A percentile compares a stretch with the other conserved stretches of the same genome.
Evolutionary conservation across 805 yeast genomes (phyloP).

Genomic region (Myxozyma udenii): DNA sequence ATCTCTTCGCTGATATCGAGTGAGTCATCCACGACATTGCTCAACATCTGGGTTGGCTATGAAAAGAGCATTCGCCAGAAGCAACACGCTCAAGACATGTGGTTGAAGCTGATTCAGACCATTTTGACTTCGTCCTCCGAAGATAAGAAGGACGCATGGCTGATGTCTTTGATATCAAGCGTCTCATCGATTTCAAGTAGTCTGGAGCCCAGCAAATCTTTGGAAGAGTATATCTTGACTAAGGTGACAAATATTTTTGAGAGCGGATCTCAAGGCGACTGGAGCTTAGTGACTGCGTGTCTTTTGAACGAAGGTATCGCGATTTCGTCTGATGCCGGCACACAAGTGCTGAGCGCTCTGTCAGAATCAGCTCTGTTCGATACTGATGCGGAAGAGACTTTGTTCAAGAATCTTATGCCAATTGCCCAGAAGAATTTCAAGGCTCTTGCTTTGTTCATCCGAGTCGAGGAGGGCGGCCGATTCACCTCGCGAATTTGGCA

Average conservation of each 20-base stretch:
- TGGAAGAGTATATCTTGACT: constrained; percentile 10
- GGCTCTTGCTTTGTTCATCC: constrained; percentile 35
- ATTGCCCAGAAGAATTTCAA: constrained; percentile 11
- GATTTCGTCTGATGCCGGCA: constrained; percentile 5
- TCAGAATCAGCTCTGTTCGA: constrained; percentile 5
- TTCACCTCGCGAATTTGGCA: constrained; percentile 39
- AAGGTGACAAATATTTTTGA: constrained; percentile 9
- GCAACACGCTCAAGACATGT: constrained; percentile 1
- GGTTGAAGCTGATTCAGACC: neutral
- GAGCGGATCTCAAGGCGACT: constrained; percentile 4
- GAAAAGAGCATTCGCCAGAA: neutral
- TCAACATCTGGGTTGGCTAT: constrained; percentile 15
- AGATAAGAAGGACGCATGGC: constrained; percentile 5
- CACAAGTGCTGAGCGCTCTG: constrained; percentile 8
- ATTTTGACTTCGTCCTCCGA: constrained; percentile 8
- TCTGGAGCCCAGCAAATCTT: neutral
- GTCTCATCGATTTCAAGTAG: neutral
- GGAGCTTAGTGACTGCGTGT: constrained; percentile 16
- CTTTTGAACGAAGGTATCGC: constrained; percentile 2
- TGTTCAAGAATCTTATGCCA: constrained; percentile 29
- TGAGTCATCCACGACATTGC: constrained; percentile 7
- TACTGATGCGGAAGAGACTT: constrained; percentile 39
- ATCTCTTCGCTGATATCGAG: constrained; percentile 9
- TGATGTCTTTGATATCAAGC: constrained; percentile 8
- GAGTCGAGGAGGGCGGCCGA: constrained; percentile 39